Base-by-base conservation (phyloP, 768 basidiomycete genomes). In the Suillus spraguei region DNA sequence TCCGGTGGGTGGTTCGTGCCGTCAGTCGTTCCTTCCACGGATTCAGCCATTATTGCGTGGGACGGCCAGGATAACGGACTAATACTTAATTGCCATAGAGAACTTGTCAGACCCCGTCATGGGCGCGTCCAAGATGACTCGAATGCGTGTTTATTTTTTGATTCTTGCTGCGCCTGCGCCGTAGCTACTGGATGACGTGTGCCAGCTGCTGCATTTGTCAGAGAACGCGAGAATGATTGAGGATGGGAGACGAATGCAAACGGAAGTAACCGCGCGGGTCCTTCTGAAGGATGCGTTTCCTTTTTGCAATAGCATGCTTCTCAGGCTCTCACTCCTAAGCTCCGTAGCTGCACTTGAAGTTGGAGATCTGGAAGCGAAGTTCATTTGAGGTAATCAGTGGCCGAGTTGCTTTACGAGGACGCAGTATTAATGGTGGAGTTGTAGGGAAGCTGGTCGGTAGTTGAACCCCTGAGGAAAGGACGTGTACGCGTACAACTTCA, bases 1-100 rank as follows among this genome's bases (percentile, higher is more conserved):
- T 86, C 91, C 32, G 96, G 96, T 47, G 90, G 90, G 24, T 98
- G 95, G 95, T 82, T 89, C 0, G 80, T 96, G 6, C 94, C 94
- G 0, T 80, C 80, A 56, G 81, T 80, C n/a, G 80, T 92, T 0
- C 85, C 88, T 0, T 69, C 74, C 17, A 74, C 75, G 20, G 85
- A 90, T 61, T 75, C 82, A 20, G 84, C 85, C 60, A 82, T 78
- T 4, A 72, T 74, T n/a, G 70, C 79, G n/a, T 88, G 85, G 82
- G 68, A 71, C 39, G 77, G 78, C 0, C 73, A 61, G 16, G 75
- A 1, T 86, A 83, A 67, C 77, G 86, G 35, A 74, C 79, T 55
- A 80, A 76, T 60, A 28, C 28, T 28, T 28, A 76, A 68, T 28
- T 68, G 70, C 5, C 70, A 80, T 33, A 78, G 83, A 97, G 74